phyloP scores from a whole-genome alignment of 1,284 basidiomycete genomes.

The Microbotryum saponariae region DNA sequence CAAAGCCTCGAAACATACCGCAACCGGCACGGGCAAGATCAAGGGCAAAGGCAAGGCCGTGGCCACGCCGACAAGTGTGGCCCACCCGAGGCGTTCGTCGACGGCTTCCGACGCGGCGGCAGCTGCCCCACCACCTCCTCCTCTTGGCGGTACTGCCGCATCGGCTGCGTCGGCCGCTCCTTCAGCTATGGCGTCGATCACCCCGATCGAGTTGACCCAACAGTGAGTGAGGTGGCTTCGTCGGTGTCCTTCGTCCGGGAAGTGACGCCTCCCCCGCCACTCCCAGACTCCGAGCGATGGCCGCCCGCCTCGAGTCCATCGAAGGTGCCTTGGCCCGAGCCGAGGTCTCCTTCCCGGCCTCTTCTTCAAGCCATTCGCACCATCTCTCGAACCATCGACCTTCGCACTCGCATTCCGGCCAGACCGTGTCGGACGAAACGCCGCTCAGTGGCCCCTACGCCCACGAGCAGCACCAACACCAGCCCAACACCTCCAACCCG shows the following conservation, averaged over 20 bases:
- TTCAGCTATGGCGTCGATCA: background rate
- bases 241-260: background rate
- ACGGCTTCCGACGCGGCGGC: background rate
- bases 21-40: no score
- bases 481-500: constrained; percentile 16
- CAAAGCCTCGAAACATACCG: background rate
- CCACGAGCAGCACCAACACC: constrained; percentile 5
- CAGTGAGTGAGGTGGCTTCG: constrained; percentile 9
- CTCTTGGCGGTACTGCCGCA: no score
- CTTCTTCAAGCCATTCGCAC: background rate
- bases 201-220: constrained; percentile 12
- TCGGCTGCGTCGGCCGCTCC: background rate
- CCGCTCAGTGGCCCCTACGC: background rate
- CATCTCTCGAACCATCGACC: background rate
- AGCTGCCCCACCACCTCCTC: background rate
- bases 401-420: background rate
- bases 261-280: background rate
- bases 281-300: constrained; percentile 25
- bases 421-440: background rate
- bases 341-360: background rate
- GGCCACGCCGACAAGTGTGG: no score
- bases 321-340: constrained; percentile 24
- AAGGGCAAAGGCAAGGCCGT: no score
- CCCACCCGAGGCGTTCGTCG: no score
- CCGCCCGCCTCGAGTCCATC: constrained; percentile 25